These are phyloP conservation scores for Zalerion maritima DNA, from an alignment of 495 filamentous ascomycete genomes.

Conservation along the genomic window DNA sequence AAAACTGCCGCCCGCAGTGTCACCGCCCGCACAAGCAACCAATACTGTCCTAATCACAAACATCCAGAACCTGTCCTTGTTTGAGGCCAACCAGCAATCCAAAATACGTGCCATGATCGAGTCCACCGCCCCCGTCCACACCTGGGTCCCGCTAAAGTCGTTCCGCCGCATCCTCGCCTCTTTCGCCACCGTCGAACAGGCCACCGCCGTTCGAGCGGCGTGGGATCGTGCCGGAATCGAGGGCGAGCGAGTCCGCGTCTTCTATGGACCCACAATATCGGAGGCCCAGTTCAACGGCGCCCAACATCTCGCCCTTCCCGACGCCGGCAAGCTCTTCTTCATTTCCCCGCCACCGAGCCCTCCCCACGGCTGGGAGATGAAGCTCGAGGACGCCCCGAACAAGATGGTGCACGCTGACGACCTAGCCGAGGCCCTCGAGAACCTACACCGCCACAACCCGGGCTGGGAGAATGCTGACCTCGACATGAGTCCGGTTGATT, in stretches of 20 bases:
- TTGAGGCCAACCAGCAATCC: constrained; percentile 60
- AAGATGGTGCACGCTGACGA: constrained; percentile 87
- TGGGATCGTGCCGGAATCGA: constrained; percentile 60
- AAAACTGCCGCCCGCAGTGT: constrained; percentile 60
- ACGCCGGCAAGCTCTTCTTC: constrained; percentile 86
- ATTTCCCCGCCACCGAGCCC: constrained; percentile 87
- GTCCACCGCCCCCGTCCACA: constrained; percentile 55
- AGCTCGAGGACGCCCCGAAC: constrained; percentile 82
- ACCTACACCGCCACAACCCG: constrained; percentile 35
- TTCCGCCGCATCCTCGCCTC: constrained; percentile 85
- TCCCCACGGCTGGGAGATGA: constrained; percentile 85
- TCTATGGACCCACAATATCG: constrained; percentile 58
- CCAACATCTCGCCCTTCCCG: constrained; percentile 66
- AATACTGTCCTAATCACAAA: constrained; percentile 94
- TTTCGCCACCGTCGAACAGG: constrained; percentile 59
- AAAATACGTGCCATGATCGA: constrained; percentile 60
- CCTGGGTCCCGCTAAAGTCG: constrained; percentile 83
- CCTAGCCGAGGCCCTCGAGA: constrained; percentile 63
- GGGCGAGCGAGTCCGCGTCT: constrained; percentile 59
- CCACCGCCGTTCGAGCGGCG: constrained; percentile 53
- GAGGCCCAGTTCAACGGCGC: constrained; percentile 34
- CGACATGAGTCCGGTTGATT: constrained; percentile 19
- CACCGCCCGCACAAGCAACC: constrained; percentile 66
- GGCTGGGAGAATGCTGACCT: constrained; percentile 2
- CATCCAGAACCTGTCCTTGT: constrained; percentile 62